Percentiles rank a stretch among this genome's conserved stretches.
phyloP scores from a whole-genome alignment of 768 basidiomycete species.

The Mycena latifolia region DNA sequence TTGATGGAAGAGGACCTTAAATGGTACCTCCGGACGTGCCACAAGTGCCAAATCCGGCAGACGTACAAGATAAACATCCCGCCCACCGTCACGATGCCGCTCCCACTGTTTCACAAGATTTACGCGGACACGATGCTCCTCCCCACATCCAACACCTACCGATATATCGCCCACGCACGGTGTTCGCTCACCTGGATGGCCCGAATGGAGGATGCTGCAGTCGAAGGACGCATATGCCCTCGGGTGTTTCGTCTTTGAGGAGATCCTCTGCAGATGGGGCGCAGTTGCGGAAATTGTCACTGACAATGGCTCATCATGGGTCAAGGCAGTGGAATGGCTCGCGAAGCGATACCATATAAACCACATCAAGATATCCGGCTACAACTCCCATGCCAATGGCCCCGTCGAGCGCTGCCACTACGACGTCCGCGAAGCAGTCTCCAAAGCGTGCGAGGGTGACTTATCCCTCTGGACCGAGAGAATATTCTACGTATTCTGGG shows the following conservation, averaged over 20 bases:
- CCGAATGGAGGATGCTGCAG: slow-evolving; percentile 10
- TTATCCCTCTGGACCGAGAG: background rate
- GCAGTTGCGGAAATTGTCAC: background rate
- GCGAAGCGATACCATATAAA: background rate
- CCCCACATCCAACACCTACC: background rate
- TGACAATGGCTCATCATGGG: slow-evolving; percentile 5
- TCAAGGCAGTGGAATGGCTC: slow-evolving; percentile 1
- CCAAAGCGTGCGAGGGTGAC: slow-evolving; percentile 5
- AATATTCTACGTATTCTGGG: slow-evolving; percentile 11
- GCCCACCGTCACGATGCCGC: background rate
- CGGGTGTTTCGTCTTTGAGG: slow-evolving; percentile 2
- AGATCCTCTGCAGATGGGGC: slow-evolving; percentile 11
- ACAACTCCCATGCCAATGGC: background rate
- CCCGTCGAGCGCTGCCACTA: background rate
- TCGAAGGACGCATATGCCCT: background rate
- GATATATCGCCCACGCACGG: background rate
- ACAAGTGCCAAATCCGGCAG: background rate
- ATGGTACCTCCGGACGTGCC: slow-evolving; percentile 2
- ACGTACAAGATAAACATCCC: background rate
- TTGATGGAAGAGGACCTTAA: slow-evolving; percentile 7
- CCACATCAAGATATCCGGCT: background rate
- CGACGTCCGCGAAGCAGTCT: background rate
- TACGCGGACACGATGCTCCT: slow-evolving; percentile 9
- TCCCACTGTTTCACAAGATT: background rate
- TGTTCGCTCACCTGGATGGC: background rate